Evolutionary conservation across 2,329 filamentous ascomycete species (phyloP), one percentile per base, ranked within the genome.

Genomic region (Fusarium sarcochroum): DNA sequence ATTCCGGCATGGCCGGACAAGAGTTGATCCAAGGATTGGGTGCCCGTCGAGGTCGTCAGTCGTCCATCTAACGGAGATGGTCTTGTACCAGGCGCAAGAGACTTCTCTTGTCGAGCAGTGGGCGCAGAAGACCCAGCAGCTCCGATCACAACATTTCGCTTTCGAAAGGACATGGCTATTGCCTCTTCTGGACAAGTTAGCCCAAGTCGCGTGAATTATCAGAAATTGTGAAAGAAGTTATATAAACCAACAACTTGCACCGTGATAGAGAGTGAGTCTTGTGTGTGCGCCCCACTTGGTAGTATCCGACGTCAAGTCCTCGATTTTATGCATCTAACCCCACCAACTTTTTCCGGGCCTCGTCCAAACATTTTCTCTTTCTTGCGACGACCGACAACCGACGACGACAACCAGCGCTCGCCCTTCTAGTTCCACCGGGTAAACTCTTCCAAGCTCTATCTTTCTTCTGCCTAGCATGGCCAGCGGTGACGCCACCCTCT

Each of bases 1-100:
- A 98, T 83, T 0, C 96, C 96, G 6, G 90, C 88, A 81, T 98
- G 95, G 0, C 95, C 94, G 40, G 93, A 93, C 2, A 99, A 84
- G 18, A 97, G 84, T 61, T 89, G 88, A 75, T 99, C 96, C 40
- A 99, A 83, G 18, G 94, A 97, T 5, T 89, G 86, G 1, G 93
- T 95, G 21, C 96, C 96, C 0, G 96, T 98, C 1, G 96, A 99
- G 3, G 92, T 98, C 9, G 93, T 97, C 37, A 90, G 86, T 47
- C 94, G 90, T 57, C 95, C 95, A 76, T 97, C 94, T 32, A 97
- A 83, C 46, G 94, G 93, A 14, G 96, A 99, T 17, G 95, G 93
- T 49, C 95, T 89, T 21, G 94, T 86, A 20, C 86, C 87, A 1
- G 80, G 78, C 3, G 80, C 73, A 38, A 82, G 79, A 20, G 78